Evolutionary conservation across 176 grass and related monocot species (phyloP).

Genomic region (Urochloa ruziziensis): DNA sequence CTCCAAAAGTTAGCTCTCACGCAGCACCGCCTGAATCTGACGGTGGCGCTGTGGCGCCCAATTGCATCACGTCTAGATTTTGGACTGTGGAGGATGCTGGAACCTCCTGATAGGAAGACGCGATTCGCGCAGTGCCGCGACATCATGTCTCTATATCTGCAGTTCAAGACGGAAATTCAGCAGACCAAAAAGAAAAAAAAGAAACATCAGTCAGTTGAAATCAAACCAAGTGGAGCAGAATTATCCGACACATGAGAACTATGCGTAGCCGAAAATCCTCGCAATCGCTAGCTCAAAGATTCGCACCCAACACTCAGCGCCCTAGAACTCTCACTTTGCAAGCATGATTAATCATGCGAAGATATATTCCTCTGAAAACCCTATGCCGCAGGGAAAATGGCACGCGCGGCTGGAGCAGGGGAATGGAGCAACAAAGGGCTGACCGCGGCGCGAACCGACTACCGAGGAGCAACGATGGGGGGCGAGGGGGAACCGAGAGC

Average conservation of each 20-base stretch:
- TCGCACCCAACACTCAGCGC: neutral
- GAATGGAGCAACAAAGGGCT: neutral
- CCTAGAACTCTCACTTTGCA: neutral
- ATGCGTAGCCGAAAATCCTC: neutral
- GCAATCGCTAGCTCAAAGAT: neutral
- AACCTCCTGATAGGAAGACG: neutral
- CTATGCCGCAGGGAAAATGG: neutral
- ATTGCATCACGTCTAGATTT: neutral
- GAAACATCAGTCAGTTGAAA: neutral
- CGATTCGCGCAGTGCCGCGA: slow-evolving; percentile 25
- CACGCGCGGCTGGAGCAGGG: neutral
- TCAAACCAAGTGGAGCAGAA: neutral
- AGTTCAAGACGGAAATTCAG: neutral
- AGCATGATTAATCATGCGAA: neutral
- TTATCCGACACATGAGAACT: neutral
- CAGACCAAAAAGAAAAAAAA: neutral
- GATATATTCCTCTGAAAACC: neutral
- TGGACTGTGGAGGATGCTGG: neutral
- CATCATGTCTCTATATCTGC: slow-evolving; percentile 29
- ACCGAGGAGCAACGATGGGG: neutral
- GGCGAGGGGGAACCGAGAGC: neutral
- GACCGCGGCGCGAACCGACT: neutral
- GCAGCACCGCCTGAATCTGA: slow-evolving; percentile 23
- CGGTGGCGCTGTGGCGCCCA: neutral
- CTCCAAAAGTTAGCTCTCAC: slow-evolving; percentile 25